Conservation (phyloP, 129 eudicot species). For the Mikania micrantha region DNA sequence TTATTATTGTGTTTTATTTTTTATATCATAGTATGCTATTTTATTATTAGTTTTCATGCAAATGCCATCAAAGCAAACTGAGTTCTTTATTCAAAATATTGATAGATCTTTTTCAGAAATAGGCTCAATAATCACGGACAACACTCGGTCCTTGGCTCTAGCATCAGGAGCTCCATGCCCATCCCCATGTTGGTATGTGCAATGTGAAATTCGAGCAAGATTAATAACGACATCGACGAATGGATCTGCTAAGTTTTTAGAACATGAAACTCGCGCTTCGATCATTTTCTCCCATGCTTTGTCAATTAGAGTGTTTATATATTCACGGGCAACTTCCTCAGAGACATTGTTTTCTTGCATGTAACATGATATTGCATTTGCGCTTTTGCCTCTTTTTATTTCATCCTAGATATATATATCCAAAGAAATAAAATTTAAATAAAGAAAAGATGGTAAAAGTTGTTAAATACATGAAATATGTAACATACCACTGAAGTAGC, state of each 20-base stretch:
- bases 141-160: not conserved
- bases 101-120: not conserved
- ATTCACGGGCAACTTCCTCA: not conserved
- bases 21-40: no score
- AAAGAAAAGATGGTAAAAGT: not conserved
- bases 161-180: not conserved
- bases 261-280: not conserved
- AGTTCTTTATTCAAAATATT: no score
- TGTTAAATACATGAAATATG: not conserved
- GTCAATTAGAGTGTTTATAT: not conserved
- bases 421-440: not conserved
- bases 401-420: not conserved
- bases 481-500: not conserved
- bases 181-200: no score
- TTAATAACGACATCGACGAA: not conserved
- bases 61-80: no score
- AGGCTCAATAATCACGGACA: not conserved
- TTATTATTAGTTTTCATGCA: no score
- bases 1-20: no score
- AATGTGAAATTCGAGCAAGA: not conserved
- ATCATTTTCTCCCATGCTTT: not conserved
- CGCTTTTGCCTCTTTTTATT: not conserved
- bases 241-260: not conserved
- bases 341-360: not conserved
- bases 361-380: not conserved